Percentiles rank a stretch among this genome's conserved stretches.
These are phyloP conservation scores for Oryza punctata DNA, from an alignment of 176 grass and related monocot species.

Conservation along the genomic window DNA sequence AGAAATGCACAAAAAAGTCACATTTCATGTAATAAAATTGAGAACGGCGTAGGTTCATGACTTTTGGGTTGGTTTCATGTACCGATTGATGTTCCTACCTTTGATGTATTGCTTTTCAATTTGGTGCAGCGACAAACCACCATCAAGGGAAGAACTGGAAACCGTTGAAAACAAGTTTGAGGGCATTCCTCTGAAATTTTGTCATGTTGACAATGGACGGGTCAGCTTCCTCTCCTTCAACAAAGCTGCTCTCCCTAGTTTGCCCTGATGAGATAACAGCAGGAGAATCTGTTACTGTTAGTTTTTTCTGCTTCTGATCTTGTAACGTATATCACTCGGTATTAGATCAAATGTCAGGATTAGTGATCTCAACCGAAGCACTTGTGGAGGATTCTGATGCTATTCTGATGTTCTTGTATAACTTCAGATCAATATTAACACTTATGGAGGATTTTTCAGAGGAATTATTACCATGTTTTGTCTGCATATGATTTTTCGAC, in stretches of 20 bases:
- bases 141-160: constrained; percentile 52
- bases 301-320: neutral
- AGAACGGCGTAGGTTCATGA: neutral
- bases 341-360: neutral
- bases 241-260: constrained; percentile 39
- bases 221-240: constrained; percentile 67
- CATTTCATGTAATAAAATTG: neutral
- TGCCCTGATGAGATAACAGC: constrained; percentile 46
- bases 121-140: constrained; percentile 45
- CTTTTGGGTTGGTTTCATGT: neutral
- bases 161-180: constrained; percentile 40
- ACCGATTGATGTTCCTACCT: neutral
- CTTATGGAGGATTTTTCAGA: neutral
- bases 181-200: constrained; percentile 58
- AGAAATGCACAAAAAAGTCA: neutral
- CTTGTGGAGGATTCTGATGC: neutral
- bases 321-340: neutral
- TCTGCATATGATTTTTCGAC: neutral
- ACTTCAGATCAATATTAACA: neutral
- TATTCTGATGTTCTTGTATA: neutral
- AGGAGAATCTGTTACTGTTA: neutral
- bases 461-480: neutral
- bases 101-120: constrained; percentile 6
- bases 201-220: constrained; percentile 54
- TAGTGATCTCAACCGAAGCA: neutral